phyloP scores from a whole-genome alignment of 1,284 basidiomycete species.

The Gomphus bonarii region DNA sequence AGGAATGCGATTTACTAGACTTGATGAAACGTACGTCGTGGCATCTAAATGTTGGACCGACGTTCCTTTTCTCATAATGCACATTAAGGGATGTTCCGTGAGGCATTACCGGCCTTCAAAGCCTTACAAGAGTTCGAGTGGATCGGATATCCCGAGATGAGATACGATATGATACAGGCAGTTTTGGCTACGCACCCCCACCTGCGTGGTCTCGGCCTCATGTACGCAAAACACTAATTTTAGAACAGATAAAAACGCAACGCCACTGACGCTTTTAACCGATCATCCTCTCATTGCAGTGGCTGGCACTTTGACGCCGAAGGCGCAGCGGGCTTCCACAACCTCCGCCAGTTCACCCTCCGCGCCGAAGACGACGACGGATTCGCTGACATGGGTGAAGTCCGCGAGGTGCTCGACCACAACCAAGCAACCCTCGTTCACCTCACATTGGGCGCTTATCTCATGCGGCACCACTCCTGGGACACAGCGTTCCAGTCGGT shows the following conservation, averaged over 20 bases:
- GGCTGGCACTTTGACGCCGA: conserved; percentile 62
- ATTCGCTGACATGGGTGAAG: conserved; percentile 54
- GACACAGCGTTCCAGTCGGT: conserved; percentile 50
- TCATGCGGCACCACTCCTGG: conserved; percentile 51
- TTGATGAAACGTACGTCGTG: conserved; percentile 44
- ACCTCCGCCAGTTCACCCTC: conserved; percentile 51
- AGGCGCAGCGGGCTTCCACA: conserved; percentile 50
- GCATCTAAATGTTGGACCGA: not conserved
- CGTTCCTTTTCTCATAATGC: not conserved
- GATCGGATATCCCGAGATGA: conserved; percentile 60
- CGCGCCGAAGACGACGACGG: conserved; percentile 61
- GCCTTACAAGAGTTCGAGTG: conserved; percentile 54
- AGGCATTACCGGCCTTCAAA: conserved; percentile 48
- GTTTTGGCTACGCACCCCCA: conserved; percentile 41
- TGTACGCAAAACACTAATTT: conserved; percentile 25
- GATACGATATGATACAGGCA: conserved; percentile 47
- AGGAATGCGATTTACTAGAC: conserved; percentile 54
- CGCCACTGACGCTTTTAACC: conserved; percentile 2
- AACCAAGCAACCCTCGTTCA: conserved; percentile 48
- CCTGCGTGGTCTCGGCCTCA: conserved; percentile 45
- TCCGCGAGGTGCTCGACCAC: conserved; percentile 50
- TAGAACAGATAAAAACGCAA: not conserved
- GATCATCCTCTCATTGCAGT: conserved; percentile 18
- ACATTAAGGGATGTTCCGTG: conserved; percentile 41
- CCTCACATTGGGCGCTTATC: conserved; percentile 54